These are phyloP conservation scores for Phalaenopsis equestris DNA, from an alignment of 106 monocot genomes.

Conservation along the genomic window DNA sequence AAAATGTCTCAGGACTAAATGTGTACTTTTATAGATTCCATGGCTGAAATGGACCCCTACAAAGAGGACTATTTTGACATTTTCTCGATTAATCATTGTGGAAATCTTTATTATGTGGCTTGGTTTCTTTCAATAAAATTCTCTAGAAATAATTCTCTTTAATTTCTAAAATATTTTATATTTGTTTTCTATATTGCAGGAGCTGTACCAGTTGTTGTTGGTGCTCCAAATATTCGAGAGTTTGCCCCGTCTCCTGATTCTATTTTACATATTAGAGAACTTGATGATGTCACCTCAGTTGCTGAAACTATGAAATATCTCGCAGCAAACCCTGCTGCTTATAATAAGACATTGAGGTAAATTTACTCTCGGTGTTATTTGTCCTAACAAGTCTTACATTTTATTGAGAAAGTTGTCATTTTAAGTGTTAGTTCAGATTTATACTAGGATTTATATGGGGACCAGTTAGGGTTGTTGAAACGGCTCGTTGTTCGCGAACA, in stretches of 20 bases:
- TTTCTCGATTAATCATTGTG: not conserved
- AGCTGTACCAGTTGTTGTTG: slow-evolving; percentile 67
- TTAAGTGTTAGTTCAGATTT: not conserved
- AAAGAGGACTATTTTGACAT: no score
- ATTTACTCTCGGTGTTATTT: not conserved
- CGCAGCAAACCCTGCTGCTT: slow-evolving; percentile 53
- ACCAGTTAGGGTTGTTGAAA: no score
- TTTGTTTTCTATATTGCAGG: slow-evolving; percentile 25
- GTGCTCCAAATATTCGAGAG: slow-evolving; percentile 79
- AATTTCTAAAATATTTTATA: not conserved
- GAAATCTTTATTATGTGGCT: not conserved
- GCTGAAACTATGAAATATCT: slow-evolving; percentile 57
- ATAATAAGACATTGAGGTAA: slow-evolving; percentile 58
- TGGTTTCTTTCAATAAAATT: slow-evolving; percentile 3
- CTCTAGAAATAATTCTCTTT: not conserved
- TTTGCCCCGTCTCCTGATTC: slow-evolving; percentile 62
- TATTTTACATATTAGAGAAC: slow-evolving; percentile 52
- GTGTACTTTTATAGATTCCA: no score
- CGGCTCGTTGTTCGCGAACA: no score
- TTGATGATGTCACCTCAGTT: slow-evolving; percentile 42
- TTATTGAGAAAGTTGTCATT: not conserved
- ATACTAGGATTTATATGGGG: not conserved
- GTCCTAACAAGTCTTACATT: not conserved
- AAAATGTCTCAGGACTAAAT: no score
- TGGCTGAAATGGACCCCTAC: no score